Evolutionary conservation across 768 basidiomycete species (phyloP).

Genomic region (Mycena pura): DNA sequence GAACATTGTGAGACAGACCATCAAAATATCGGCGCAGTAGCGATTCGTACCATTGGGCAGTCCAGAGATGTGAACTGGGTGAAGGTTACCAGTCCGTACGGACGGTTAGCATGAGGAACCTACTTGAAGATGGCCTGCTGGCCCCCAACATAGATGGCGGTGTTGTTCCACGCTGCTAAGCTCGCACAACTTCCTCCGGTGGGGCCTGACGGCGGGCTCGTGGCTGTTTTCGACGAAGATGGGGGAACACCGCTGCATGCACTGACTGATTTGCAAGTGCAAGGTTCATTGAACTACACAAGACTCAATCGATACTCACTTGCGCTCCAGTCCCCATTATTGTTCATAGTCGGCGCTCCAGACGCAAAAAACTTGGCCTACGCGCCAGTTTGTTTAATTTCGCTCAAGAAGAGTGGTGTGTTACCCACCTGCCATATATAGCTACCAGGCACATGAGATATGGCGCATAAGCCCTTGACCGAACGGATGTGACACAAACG

Average conservation of each 20-base stretch:
- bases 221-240: slow-evolving; percentile 16
- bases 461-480: too few relatives aligned
- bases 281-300: not conserved
- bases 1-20: not conserved
- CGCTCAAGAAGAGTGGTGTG: not conserved
- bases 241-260: slow-evolving; percentile 50
- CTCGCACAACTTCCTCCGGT: slow-evolving; percentile 51
- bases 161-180: slow-evolving; percentile 57
- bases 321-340: slow-evolving; percentile 69
- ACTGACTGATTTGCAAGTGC: slow-evolving; percentile 48
- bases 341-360: slow-evolving; percentile 50
- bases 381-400: not conserved
- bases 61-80: slow-evolving; percentile 47
- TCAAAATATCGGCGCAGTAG: not conserved
- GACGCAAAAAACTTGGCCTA: slow-evolving; percentile 70
- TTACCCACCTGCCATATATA: slow-evolving; percentile 67
- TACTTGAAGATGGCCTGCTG: slow-evolving; percentile 58
- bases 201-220: slow-evolving; percentile 32
- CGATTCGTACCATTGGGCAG: slow-evolving; percentile 55
- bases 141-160: slow-evolving; percentile 57
- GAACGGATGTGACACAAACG: slow-evolving; percentile 18
- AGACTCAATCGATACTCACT: slow-evolving; percentile 46
- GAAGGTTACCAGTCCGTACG: not conserved
- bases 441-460: slow-evolving; percentile 37
- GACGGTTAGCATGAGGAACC: slow-evolving; percentile 24